Conservation (phyloP, 2,329 filamentous ascomycete species). For the Neofusicoccum cordaticola region DNA sequence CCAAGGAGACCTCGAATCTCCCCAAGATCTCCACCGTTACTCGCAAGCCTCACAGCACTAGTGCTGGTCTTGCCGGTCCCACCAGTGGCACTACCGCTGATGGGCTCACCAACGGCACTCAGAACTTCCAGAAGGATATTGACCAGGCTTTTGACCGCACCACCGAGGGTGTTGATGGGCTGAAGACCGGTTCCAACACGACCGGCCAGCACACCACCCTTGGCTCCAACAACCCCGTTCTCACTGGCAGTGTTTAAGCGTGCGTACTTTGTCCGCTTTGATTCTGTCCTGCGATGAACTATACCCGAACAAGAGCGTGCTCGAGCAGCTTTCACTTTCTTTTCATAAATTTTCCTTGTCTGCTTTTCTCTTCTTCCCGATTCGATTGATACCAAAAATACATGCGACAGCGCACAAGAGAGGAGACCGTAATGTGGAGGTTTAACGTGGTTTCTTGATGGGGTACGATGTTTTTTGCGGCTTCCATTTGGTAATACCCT, state of each 20-base stretch:
- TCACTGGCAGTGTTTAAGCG: constrained; percentile 36
- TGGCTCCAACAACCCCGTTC: constrained; percentile 44
- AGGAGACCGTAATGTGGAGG: background rate
- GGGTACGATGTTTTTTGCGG: background rate
- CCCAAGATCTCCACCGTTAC: constrained; percentile 56
- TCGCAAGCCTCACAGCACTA: constrained; percentile 58
- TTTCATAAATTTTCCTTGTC: background rate
- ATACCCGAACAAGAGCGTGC: background rate
- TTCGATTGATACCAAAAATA: constrained; percentile 9
- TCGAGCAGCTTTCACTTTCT: background rate
- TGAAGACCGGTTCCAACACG: background rate
- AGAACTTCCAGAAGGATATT: constrained; percentile 46
- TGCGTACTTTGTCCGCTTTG: background rate
- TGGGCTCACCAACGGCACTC: constrained; percentile 17
- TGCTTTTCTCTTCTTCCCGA: background rate
- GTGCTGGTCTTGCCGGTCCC: constrained; percentile 34
- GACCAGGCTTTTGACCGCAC: constrained; percentile 39
- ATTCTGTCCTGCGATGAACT: background rate
- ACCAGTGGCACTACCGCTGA: constrained; percentile 19
- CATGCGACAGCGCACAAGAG: background rate
- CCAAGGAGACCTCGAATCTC: constrained; percentile 68
- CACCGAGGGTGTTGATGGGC: constrained; percentile 2
- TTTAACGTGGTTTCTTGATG: background rate
- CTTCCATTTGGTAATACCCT: constrained; percentile 4
- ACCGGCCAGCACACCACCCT: constrained; percentile 36